Evolutionary conservation across 306 rosid species (phyloP).

Genomic region (Phaseolus lunatus): DNA sequence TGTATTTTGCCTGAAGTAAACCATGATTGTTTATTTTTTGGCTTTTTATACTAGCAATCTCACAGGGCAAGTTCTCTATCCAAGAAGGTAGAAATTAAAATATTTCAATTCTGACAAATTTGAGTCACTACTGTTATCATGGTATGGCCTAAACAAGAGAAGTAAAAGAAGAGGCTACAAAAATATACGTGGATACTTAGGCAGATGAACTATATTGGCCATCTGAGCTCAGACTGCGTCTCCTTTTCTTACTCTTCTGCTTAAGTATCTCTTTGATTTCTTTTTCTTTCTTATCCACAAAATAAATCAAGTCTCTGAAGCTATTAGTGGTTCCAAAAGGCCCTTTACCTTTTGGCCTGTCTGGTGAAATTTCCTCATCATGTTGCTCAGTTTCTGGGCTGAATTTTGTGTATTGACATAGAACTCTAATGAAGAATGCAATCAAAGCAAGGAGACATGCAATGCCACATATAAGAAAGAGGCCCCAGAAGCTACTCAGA

Average conservation of each 20-base stretch:
- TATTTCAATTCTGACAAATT: constrained; percentile 31
- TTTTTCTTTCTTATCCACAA: constrained; percentile 74
- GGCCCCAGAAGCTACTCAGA: constrained; percentile 89
- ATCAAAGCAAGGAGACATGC: constrained; percentile 69
- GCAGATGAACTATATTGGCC: constrained; percentile 40
- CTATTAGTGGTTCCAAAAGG: constrained; percentile 39
- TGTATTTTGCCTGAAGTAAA: constrained; percentile 16
- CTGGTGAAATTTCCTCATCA: constrained; percentile 52
- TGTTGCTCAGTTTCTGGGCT: constrained; percentile 46
- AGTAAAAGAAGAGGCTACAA: constrained; percentile 27
- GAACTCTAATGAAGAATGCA: constrained; percentile 58
- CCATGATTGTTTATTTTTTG: background rate
- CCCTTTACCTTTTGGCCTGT: constrained; percentile 32
- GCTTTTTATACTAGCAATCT: background rate
- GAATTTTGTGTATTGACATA: constrained; percentile 65
- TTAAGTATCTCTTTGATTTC: constrained; percentile 68
- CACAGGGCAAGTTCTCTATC: constrained; percentile 23
- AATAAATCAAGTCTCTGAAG: constrained; percentile 57
- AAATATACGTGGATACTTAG: constrained; percentile 42
- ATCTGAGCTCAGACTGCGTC: constrained; percentile 41
- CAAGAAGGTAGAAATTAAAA: constrained; percentile 33
- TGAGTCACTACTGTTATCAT: constrained; percentile 35
- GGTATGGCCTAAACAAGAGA: constrained; percentile 36
- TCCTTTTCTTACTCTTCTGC: constrained; percentile 54
- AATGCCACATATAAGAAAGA: constrained; percentile 78